Conservation (phyloP, 2,329 filamentous ascomycete species). For the Sclerotinia spermophila region DNA sequence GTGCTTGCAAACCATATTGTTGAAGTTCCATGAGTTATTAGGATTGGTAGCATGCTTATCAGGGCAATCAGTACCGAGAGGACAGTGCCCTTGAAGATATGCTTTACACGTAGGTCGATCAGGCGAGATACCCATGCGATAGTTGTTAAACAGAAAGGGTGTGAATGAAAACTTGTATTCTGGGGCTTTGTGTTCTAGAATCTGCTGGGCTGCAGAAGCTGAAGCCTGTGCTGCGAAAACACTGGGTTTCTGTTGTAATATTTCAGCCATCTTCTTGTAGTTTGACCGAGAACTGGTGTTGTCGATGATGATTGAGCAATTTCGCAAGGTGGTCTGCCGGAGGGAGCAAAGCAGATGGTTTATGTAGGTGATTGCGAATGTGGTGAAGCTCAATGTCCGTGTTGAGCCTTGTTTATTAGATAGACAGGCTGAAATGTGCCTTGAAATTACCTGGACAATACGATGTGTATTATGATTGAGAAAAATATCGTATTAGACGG, state of each 20-base stretch:
- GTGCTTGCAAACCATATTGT: slow-evolving; percentile 94
- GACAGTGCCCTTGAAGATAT: slow-evolving; percentile 82
- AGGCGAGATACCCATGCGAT: slow-evolving; percentile 77
- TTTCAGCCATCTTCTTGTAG: slow-evolving; percentile 12
- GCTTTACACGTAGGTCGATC: slow-evolving; percentile 81
- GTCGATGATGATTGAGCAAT: neutral
- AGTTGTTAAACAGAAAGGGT: slow-evolving; percentile 77
- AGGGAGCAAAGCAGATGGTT: neutral
- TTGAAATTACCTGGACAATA: neutral
- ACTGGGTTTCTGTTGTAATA: slow-evolving; percentile 13
- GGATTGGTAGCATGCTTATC: slow-evolving; percentile 65
- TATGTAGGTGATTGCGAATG: slow-evolving; percentile 1
- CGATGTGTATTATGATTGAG: neutral
- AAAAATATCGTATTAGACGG: too few species aligned
- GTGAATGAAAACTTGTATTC: slow-evolving; percentile 76
- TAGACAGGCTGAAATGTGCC: neutral
- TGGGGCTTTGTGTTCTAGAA: slow-evolving; percentile 55
- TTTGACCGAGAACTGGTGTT: neutral
- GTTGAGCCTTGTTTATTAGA: neutral
- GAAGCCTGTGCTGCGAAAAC: slow-evolving; percentile 19
- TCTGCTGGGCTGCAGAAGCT: slow-evolving; percentile 35
- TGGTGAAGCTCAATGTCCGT: neutral
- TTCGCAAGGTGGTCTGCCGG: slow-evolving; percentile 4
- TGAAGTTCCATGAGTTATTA: slow-evolving; percentile 52
- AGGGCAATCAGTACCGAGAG: slow-evolving; percentile 76